These are phyloP conservation scores for Aegilops tauschii DNA, from an alignment of 176 grass and related monocot species.

Conservation along the genomic window DNA sequence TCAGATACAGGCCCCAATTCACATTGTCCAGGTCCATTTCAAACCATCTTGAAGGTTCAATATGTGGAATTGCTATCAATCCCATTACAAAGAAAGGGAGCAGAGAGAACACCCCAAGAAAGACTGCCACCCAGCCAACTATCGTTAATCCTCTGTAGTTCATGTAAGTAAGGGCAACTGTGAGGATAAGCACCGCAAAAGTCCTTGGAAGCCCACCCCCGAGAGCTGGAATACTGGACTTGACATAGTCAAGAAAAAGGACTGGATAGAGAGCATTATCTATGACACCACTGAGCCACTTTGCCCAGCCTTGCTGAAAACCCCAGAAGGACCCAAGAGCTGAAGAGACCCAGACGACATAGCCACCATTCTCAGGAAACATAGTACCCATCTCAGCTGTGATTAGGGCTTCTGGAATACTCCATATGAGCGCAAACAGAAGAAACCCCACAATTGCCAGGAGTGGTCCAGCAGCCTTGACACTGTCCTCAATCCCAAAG, in stretches of 20 bases:
- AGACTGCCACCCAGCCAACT: conserved; percentile 58
- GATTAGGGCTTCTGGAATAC: conserved; percentile 81
- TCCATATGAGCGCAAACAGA: conserved; percentile 81
- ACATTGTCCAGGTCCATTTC: conserved; percentile 53
- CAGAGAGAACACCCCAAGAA: conserved; percentile 77
- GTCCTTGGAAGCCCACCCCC: conserved; percentile 57
- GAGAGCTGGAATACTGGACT: conserved; percentile 67
- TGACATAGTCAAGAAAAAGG: conserved; percentile 85
- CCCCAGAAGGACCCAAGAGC: conserved; percentile 88
- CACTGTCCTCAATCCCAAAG: conserved; percentile 88
- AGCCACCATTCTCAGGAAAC: conserved; percentile 90
- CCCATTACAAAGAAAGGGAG: conserved; percentile 87
- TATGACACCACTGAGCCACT: conserved; percentile 93
- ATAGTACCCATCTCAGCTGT: conserved; percentile 95
- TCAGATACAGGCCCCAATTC: conserved; percentile 88
- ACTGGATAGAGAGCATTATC: conserved; percentile 93
- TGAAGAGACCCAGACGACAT: conserved; percentile 85
- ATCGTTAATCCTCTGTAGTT: conserved; percentile 69
- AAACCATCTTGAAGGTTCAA: conserved; percentile 45
- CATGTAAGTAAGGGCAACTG: conserved; percentile 79
- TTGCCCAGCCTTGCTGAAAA: conserved; percentile 95
- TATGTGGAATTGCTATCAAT: conserved; percentile 58
- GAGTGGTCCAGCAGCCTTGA: conserved; percentile 74
- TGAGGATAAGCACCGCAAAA: conserved; percentile 32
- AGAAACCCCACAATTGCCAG: conserved; percentile 81